A percentile compares a stretch with the other conserved stretches of the same genome.
Evolutionary conservation across 2,329 filamentous ascomycete genomes (phyloP).

Genomic region (Pyrenochaeta sp.): DNA sequence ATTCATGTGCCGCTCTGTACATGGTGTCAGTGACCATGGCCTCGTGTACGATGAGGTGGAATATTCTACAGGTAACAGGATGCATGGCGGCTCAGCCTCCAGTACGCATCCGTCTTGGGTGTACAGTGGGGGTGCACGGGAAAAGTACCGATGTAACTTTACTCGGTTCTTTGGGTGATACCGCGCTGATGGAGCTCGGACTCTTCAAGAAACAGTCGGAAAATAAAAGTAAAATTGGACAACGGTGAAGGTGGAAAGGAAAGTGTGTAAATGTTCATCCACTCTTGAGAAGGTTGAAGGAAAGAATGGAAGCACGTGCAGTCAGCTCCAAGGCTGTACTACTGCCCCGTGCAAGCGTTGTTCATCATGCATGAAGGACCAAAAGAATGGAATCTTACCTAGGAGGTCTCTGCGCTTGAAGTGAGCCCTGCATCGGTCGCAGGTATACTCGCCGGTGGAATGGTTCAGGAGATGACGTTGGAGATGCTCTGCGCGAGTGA

Average conservation of each 20-base stretch:
- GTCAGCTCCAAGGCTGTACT: not conserved
- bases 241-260: not conserved
- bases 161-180: not conserved
- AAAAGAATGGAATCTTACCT: slow-evolving; percentile 50
- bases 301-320: slow-evolving; percentile 19
- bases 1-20: slow-evolving; percentile 64
- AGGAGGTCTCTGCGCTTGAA: slow-evolving; percentile 68
- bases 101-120: not conserved
- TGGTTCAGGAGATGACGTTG: slow-evolving; percentile 95
- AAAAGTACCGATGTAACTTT: not conserved
- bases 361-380: slow-evolving; percentile 2
- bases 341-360: not conserved
- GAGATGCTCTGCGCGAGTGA: slow-evolving; percentile 92
- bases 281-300: slow-evolving; percentile 16
- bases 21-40: slow-evolving; percentile 26
- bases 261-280: slow-evolving; percentile 8
- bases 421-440: slow-evolving; percentile 65
- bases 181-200: not conserved
- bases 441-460: slow-evolving; percentile 64
- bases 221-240: not conserved
- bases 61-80: slow-evolving; percentile 5
- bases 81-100: not conserved
- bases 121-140: slow-evolving; percentile 7
- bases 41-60: slow-evolving; percentile 2
- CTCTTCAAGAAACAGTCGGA: not conserved